Conservation (phyloP, 192 early-diverging fungal genomes). For the Umbelopsis vinacea region DNA sequence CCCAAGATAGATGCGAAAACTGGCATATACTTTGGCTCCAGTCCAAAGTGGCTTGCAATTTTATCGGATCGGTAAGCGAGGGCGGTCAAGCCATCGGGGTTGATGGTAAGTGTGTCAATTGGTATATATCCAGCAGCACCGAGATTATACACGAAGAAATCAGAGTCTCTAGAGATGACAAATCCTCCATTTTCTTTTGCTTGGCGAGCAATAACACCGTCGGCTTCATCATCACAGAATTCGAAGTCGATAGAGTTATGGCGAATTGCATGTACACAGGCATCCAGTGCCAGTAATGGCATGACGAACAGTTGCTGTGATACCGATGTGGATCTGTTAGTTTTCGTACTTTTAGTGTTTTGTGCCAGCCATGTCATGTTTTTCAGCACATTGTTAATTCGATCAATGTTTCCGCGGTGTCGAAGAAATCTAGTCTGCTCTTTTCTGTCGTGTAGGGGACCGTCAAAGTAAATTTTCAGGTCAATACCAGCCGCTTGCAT, state of each 20-base stretch:
- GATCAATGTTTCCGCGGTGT: conserved; percentile 49
- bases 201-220: conserved; percentile 44
- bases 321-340: conserved; percentile 25
- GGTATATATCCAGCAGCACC: conserved; percentile 53
- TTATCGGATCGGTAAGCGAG: conserved; percentile 42
- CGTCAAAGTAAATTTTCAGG: conserved; percentile 52
- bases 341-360: neutral
- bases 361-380: conserved; percentile 30
- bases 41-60: conserved; percentile 40
- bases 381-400: conserved; percentile 26
- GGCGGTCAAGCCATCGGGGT: conserved; percentile 29
- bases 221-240: conserved; percentile 52
- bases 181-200: conserved; percentile 48
- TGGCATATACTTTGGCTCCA: conserved; percentile 41
- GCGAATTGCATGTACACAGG: conserved; percentile 43
- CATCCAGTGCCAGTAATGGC: conserved; percentile 52
- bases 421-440: conserved; percentile 44
- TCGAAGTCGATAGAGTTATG: conserved; percentile 40
- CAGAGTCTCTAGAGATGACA: conserved; percentile 55
- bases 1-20: conserved; percentile 54
- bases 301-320: conserved; percentile 46
- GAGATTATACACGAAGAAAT: conserved; percentile 51
- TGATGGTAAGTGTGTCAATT: conserved; percentile 45
- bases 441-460: conserved; percentile 48
- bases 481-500: conserved; percentile 38